phyloP scores from a whole-genome alignment of 2,329 filamentous ascomycete genomes.

The Cylindrodendrum hubeiense region DNA sequence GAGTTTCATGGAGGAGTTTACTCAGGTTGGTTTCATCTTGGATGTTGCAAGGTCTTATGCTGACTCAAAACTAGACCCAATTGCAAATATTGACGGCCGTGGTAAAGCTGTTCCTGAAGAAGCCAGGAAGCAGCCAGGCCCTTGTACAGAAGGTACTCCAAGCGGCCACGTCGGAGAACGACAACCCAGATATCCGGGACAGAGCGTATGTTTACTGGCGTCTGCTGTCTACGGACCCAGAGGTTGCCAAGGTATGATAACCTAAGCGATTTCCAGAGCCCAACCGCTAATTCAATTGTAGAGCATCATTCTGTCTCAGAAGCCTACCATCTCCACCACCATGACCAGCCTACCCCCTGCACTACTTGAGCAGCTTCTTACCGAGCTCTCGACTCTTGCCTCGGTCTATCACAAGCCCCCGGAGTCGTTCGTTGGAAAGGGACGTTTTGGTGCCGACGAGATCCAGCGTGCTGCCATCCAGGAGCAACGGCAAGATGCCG shows the following conservation, averaged over 20 bases:
- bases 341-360: constrained; percentile 88
- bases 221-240: constrained; percentile 89
- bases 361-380: constrained; percentile 89
- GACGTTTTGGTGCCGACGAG: constrained; percentile 91
- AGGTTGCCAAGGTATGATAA: constrained; percentile 81
- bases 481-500: constrained; percentile 92
- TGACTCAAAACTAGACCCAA: constrained; percentile 75
- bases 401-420: constrained; percentile 99
- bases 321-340: constrained; percentile 93
- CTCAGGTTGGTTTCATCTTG: constrained; percentile 71
- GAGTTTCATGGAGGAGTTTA: constrained; percentile 95
- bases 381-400: constrained; percentile 91
- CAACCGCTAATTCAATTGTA: constrained; percentile 24
- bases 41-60: background rate
- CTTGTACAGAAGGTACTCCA: constrained; percentile 96
- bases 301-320: constrained; percentile 92
- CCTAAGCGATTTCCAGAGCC: background rate
- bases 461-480: constrained; percentile 97
- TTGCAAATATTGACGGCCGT: constrained; percentile 97
- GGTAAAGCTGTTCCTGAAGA: constrained; percentile 97
- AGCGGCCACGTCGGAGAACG: constrained; percentile 91
- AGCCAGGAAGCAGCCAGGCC: constrained; percentile 90
- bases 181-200: constrained; percentile 97
- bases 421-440: constrained; percentile 97
- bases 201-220: constrained; percentile 99